These are phyloP conservation scores for Cladophialophora immunda DNA, from an alignment of 2,329 filamentous ascomycete genomes.

Conservation along the genomic window DNA sequence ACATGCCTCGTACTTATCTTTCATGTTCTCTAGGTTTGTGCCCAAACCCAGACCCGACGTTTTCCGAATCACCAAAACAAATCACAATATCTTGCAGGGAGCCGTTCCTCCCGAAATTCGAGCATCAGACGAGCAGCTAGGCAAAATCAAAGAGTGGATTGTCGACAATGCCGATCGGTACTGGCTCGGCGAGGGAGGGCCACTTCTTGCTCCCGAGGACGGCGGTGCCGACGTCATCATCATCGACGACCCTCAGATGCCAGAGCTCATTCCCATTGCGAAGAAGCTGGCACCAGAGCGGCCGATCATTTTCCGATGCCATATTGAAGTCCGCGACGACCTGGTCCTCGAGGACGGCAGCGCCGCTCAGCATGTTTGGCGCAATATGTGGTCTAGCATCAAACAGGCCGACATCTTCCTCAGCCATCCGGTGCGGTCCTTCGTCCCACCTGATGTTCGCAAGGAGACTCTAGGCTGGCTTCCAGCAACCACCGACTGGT, in stretches of 20 bases:
- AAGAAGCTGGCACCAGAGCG: slow-evolving; percentile 75
- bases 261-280: slow-evolving; percentile 76
- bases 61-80: slow-evolving; percentile 84
- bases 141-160: slow-evolving; percentile 75
- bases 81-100: slow-evolving; percentile 88
- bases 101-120: slow-evolving; percentile 72
- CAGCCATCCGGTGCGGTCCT: slow-evolving; percentile 78
- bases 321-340: slow-evolving; percentile 83
- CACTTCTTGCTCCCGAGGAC: slow-evolving; percentile 69
- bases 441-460: slow-evolving; percentile 75
- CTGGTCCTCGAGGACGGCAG: slow-evolving; percentile 69
- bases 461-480: slow-evolving; percentile 74
- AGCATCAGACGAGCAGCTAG: slow-evolving; percentile 69
- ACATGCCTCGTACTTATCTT: slow-evolving; percentile 3
- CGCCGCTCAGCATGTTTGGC: slow-evolving; percentile 77
- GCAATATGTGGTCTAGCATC: slow-evolving; percentile 76
- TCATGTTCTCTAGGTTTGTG: slow-evolving; percentile 62
- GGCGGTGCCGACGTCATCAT: slow-evolving; percentile 80
- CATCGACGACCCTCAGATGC: slow-evolving; percentile 87
- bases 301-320: slow-evolving; percentile 80
- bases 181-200: slow-evolving; percentile 75
- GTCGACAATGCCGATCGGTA: slow-evolving; percentile 76
- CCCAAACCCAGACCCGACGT: slow-evolving; percentile 81
- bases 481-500: slow-evolving; percentile 83
- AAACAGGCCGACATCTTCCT: slow-evolving; percentile 79